phyloP scores from a whole-genome alignment of 345 rosid genomes.

The Corymbia maculata region DNA sequence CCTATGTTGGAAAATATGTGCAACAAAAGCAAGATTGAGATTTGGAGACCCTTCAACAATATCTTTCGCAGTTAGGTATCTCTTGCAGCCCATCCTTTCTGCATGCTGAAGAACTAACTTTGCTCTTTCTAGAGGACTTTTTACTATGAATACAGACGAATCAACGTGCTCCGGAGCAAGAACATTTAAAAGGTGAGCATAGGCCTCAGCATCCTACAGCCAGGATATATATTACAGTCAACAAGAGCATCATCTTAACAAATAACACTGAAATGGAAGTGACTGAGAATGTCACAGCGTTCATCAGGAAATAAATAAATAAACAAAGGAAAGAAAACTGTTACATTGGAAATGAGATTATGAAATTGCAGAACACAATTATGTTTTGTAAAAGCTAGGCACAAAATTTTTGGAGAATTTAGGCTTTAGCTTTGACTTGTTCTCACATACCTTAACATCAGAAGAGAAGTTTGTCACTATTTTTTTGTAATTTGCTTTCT shows the following conservation, averaged over 20 bases:
- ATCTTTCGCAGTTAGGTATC: constrained; percentile 93
- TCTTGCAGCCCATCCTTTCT: constrained; percentile 93
- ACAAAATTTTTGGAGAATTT: neutral
- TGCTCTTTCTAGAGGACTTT: constrained; percentile 59
- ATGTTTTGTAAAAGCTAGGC: neutral
- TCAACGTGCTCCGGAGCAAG: constrained; percentile 83
- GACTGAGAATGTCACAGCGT: neutral
- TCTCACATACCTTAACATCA: constrained; percentile 71
- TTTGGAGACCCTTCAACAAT: constrained; percentile 95
- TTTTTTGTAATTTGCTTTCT: constrained; percentile 71
- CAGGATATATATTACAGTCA: constrained; percentile 3
- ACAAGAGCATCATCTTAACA: neutral
- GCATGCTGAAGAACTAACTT: constrained; percentile 91
- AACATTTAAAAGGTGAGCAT: constrained; percentile 82
- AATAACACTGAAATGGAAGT: neutral
- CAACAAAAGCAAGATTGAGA: constrained; percentile 97
- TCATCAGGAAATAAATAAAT: neutral
- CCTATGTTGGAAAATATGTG: constrained; percentile 99
- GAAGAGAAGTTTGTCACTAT: constrained; percentile 83
- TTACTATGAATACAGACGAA: constrained; percentile 45
- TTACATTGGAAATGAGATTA: neutral
- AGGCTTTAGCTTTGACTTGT: neutral
- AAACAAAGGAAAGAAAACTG: neutral
- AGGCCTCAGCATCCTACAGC: constrained; percentile 95
- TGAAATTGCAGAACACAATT: neutral